Evolutionary conservation across 2,329 filamentous ascomycete species (phyloP), one percentile per base, ranked within the genome.

Genomic region (Arthroderma sp.): DNA sequence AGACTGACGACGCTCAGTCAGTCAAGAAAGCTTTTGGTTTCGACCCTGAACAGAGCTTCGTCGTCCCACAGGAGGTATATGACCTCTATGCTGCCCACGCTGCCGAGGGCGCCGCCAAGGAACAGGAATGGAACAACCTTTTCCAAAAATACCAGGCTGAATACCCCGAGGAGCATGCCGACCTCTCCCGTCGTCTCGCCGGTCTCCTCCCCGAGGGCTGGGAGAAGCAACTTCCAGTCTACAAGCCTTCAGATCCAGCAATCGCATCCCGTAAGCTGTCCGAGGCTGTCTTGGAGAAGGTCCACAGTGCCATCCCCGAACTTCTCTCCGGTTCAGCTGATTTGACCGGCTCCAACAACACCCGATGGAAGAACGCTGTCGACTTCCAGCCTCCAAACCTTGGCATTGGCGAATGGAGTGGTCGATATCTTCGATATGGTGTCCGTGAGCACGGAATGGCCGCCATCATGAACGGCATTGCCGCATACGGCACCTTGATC

Each of bases 341-440:
- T 76, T 69, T 98, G 75, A 98, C 91, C 64, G 86, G 86, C 63
- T 96, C 91, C 64, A 98, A 98, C 79, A 82, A 96, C 74, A 98
- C 91, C 56, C 81, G 88, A 65, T 95, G 88, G 87, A 98, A 96
- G 83, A 77, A 80, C 45, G 89, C 91, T 46, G 79, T 89, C 55
- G 91, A 98, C 75, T 96, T 98, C 81, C 91, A 98, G 75, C 85
- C 88, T 52, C 85, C 86, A 48, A 74, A 77, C 59, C 81, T 78
- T 52, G 83, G 83, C 52, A 83, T 98, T 57, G 91, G 91, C 62
- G 80, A 89, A 69, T 94, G 85, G 73, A 69, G 75, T 57, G 91
- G 91, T 59, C 87, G 91, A 60, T 98, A 98, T 67, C 75, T 71
- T 52, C 66, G 68, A 53, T 71, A 71, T 54, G 69, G 68, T 64